Base-by-base conservation (phyloP, 805 yeast genomes). In the Yarrowia divulgata region DNA sequence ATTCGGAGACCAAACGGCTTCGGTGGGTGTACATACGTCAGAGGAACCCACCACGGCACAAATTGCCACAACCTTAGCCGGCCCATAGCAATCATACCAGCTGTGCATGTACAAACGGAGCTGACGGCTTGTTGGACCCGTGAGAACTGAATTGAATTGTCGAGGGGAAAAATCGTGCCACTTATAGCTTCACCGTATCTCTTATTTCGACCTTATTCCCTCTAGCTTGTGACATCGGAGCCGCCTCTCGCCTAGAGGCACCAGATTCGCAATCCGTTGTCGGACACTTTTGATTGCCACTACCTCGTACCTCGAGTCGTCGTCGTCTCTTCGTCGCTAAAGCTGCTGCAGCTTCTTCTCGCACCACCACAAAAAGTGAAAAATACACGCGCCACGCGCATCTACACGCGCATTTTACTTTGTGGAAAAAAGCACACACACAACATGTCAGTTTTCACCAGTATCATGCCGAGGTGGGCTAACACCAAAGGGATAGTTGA, bases 321-420 rank as follows among this genome's bases (percentile, higher is more conserved):
- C 29, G 29, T 23, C 29, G 29, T 23, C 35, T 42, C n/a, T 34
- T 12, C 16, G 57, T 50, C 42, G 40, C 57, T 35, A 50, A 35
- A 18, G 1, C 23, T 35, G 57, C 32, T 18, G 58, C 43, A 35
- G 58, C 43, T n/a, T 18, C 43, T n/a, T 18, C 37, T 52, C 43
- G 57, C 57, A 52, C 42, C 58, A 52, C 43, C 58, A 7, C 34
- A 35, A 49, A 40, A 52, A 37, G 42, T 52, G 57, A 52, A 52
- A 52, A 52, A 35, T 52, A 52, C 58, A 52, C 58, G 58, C 43
- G 58, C 58, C 58, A 52, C 58, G 58, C 58, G 58, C 58, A 35
- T 19, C 58, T 37, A 52, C 58, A 52, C 58, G 58, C 58, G 58
- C 58, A 37, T 35, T 50, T 49, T 35, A 37, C 58, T 37, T 52